Percentiles rank a stretch among this genome's conserved stretches.
Evolutionary conservation across 164 flowering plant genomes (phyloP).

Genomic region (Liquidambar formosana): DNA sequence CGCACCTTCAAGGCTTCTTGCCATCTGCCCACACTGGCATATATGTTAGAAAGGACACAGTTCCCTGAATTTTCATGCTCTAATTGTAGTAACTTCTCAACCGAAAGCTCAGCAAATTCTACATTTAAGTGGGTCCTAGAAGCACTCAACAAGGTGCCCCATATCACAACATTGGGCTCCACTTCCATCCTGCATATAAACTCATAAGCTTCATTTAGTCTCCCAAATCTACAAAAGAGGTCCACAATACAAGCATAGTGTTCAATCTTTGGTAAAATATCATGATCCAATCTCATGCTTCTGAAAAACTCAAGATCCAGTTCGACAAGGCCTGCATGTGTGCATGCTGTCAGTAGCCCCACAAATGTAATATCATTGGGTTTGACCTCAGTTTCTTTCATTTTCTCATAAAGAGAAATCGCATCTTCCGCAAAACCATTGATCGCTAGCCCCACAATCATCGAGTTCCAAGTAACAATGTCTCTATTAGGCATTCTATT

Average conservation of each 20-base stretch:
- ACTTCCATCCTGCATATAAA: constrained; percentile 40
- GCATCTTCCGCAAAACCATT: constrained; percentile 44
- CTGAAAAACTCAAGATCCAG: constrained; percentile 32
- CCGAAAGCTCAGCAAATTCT: constrained; percentile 41
- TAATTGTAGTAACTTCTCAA: constrained; percentile 29
- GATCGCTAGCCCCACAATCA: constrained; percentile 45
- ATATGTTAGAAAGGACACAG: constrained; percentile 47
- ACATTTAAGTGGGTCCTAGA: constrained; percentile 34
- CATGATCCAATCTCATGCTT: constrained; percentile 33
- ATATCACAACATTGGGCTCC: constrained; percentile 48
- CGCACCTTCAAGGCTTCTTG: constrained; percentile 37
- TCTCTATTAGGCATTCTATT: constrained; percentile 35
- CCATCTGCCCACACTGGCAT: constrained; percentile 46
- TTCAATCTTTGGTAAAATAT: constrained; percentile 38
- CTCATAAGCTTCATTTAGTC: constrained; percentile 38
- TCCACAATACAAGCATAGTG: constrained; percentile 54
- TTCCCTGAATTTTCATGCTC: constrained; percentile 58
- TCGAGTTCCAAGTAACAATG: constrained; percentile 50
- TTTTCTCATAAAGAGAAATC: constrained; percentile 26
- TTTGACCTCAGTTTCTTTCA: constrained; percentile 30
- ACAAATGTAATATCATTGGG: constrained; percentile 49
- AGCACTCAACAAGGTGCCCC: constrained; percentile 54
- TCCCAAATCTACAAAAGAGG: constrained; percentile 45
- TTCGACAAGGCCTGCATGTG: constrained; percentile 53
- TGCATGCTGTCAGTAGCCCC: constrained; percentile 47